phyloP scores from a whole-genome alignment of 768 basidiomycete genomes.

The Auricularia heimuer region DNA sequence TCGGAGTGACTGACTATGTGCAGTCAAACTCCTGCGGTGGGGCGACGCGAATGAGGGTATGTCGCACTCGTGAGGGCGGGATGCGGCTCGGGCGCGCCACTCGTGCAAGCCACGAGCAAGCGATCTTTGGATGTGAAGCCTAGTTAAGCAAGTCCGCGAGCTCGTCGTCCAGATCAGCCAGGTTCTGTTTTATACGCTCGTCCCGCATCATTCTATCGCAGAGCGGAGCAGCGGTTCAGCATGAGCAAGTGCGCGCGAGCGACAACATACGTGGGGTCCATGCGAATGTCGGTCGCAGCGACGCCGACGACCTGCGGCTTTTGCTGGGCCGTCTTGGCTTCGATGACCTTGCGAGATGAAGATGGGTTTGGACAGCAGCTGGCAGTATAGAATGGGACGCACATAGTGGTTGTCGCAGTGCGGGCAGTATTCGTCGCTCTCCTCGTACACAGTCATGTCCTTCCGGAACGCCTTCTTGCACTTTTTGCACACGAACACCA shows the following conservation, averaged over 20 bases:
- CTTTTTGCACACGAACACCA: slow-evolving; percentile 78
- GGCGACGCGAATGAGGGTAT: no score
- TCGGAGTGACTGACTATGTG: no score
- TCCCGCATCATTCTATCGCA: slow-evolving; percentile 75
- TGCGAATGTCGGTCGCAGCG: slow-evolving; percentile 83
- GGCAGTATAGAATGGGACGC: slow-evolving; percentile 21
- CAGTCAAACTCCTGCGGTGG: no score
- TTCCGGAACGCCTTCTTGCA: slow-evolving; percentile 95
- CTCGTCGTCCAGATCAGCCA: slow-evolving; percentile 14
- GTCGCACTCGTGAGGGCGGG: no score
- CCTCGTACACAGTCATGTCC: slow-evolving; percentile 85
- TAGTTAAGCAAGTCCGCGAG: background rate
- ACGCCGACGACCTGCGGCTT: slow-evolving; percentile 50
- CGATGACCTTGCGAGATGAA: slow-evolving; percentile 53
- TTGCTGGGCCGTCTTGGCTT: slow-evolving; percentile 85
- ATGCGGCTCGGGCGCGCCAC: no score
- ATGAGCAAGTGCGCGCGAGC: background rate
- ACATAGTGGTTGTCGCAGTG: slow-evolving; percentile 99
- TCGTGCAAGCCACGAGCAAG: no score
- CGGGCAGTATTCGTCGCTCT: slow-evolving; percentile 96
- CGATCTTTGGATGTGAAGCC: no score
- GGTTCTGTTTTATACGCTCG: slow-evolving; percentile 55
- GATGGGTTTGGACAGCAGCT: no score
- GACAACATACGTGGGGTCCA: slow-evolving; percentile 66
- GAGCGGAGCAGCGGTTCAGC: background rate